Base-by-base conservation (phyloP, 768 basidiomycete genomes). In the Mycena filopes region DNA sequence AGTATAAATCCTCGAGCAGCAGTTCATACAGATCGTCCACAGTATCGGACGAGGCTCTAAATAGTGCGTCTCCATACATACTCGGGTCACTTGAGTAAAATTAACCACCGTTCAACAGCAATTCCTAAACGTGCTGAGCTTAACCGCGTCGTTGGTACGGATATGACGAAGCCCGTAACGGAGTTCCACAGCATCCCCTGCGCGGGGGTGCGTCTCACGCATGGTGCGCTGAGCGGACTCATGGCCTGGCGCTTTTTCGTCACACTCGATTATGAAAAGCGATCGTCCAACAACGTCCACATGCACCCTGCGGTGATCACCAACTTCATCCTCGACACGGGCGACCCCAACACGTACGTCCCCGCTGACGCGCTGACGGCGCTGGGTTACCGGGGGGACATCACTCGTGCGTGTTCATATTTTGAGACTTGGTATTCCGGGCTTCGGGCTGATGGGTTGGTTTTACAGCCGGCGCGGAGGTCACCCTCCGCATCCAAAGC, bases 311-410 rank as follows among this genome's bases (percentile, higher is more conserved):
- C 64, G 6, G 56, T 75, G 10, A 55, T 75, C 21, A 43, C 61
- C 18, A 74, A 75, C 38, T 75, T 75, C 29, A 71, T 75, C 21
- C 69, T 75, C 7, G 74, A 75, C 59, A 75, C 73, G 23, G 72
- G 71, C 12, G 63, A 54, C 43, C 40, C 63, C 29, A 59, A 57
- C 26, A 67, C 72, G 7, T 58, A 56, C 20, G 66, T 75, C 1
- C 70, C 73, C 3, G 43, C 57, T 20, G 72, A 71, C 18, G 55
- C 57, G 13, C 49, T 74, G 5, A 40, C n/a, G 5, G 73, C 70
- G 13, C 63, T 75, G 21, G 68, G 69, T 3, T 71, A 66, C 31
- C 33, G 40, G 1, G 71, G 74, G 7, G 45, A 40, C 7, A 41
- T 65, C 26, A 53, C 11, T 1, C 58, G 72, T 71, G 31, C 40